Conservation (phyloP, 2,329 filamentous ascomycete genomes). For the Elsinoe perseae region DNA sequence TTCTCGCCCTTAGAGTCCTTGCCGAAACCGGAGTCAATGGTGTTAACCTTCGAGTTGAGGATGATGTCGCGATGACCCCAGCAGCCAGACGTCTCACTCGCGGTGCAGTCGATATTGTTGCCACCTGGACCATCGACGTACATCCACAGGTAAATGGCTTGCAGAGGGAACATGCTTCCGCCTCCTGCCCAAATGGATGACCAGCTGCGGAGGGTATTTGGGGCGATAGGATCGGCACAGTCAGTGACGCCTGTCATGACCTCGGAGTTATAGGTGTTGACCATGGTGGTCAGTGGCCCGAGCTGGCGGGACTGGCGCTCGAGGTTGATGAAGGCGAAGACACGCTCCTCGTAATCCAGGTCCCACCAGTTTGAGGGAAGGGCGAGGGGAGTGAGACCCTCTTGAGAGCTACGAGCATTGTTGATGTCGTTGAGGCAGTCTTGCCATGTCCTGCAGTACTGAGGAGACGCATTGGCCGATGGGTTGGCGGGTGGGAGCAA, state of each 20-base stretch:
- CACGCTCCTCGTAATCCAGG: neutral
- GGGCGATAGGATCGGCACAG: constrained; percentile 6
- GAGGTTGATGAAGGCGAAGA: constrained; percentile 12
- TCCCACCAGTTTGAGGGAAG: constrained; percentile 6
- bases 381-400: constrained; percentile 6
- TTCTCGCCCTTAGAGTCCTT: neutral
- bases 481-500: constrained; percentile 6
- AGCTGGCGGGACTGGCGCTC: constrained; percentile 2
- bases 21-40: constrained; percentile 1
- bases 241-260: constrained; percentile 3
- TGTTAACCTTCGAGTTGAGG: neutral
- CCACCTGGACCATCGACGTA: constrained; percentile 8
- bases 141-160: constrained; percentile 9
- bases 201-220: constrained; percentile 2
- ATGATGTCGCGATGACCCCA: constrained; percentile 11
- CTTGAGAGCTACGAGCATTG: constrained; percentile 4
- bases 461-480: constrained; percentile 5
- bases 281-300: constrained; percentile 2
- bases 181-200: constrained; percentile 8
- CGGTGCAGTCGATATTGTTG: constrained; percentile 10
- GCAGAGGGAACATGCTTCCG: constrained; percentile 2
- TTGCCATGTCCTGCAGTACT: constrained; percentile 11
- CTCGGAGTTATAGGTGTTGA: constrained; percentile 9
- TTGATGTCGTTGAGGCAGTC: constrained; percentile 7
- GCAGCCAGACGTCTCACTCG: constrained; percentile 1